Percentiles rank a stretch among this genome's conserved stretches.
Conservation (phyloP, 768 basidiomycete species). For the Mycena galericulata region DNA sequence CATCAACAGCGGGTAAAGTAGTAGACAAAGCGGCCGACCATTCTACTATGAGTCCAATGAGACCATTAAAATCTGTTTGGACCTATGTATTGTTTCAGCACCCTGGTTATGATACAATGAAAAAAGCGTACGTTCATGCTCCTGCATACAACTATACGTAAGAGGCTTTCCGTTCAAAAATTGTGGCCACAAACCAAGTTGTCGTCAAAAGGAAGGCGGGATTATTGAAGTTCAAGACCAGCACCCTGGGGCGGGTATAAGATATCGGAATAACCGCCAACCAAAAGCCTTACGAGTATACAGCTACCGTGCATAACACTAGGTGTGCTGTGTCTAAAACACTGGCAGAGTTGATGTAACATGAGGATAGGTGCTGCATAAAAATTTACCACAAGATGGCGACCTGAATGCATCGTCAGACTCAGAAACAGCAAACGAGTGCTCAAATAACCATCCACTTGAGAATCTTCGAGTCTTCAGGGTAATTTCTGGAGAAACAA, state of each 20-base stretch:
- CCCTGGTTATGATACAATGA: neutral
- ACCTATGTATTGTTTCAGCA: conserved; percentile 47
- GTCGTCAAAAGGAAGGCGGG: conserved; percentile 48
- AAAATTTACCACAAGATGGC: conserved; percentile 48
- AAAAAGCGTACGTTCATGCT: conserved; percentile 53
- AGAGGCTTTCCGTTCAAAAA: neutral
- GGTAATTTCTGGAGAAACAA: conserved; percentile 32
- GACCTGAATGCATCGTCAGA: conserved; percentile 42
- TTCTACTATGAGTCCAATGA: conserved; percentile 63
- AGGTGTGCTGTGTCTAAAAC: conserved; percentile 59
- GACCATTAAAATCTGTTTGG: conserved; percentile 65
- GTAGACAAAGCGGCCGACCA: conserved; percentile 43
- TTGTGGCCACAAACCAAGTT: conserved; percentile 50
- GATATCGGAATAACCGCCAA: neutral
- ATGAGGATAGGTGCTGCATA: neutral
- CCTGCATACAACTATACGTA: conserved; percentile 46
- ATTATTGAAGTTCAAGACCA: conserved; percentile 59
- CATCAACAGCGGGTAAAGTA: conserved; percentile 1
- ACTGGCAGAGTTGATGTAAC: conserved; percentile 37
- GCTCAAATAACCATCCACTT: conserved; percentile 53
- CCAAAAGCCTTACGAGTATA: conserved; percentile 54
- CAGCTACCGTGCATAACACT: conserved; percentile 55
- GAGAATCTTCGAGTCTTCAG: conserved; percentile 50
- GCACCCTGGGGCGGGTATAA: conserved; percentile 49
- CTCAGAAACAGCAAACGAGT: neutral